Evolutionary conservation across 108 stramenopile genomes (phyloP), one percentile per base, ranked within the genome.

Genomic region (Nitzschia sp.): DNA sequence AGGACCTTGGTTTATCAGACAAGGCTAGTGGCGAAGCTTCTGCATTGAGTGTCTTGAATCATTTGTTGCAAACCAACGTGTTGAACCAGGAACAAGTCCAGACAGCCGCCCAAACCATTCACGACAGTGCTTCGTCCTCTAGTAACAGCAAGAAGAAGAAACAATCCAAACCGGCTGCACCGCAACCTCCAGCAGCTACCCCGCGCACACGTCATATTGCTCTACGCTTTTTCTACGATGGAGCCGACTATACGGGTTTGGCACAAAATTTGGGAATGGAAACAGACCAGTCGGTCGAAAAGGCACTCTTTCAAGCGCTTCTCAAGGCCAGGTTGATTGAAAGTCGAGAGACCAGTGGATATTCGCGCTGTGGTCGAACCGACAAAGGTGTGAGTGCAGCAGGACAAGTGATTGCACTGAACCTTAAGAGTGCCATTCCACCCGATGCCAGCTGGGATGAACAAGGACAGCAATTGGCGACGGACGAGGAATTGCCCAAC

Each of bases 291-390:
- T 91, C 93, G 11, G 88, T 97, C 12, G 98, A 98, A 70, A 72
- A 69, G 48, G 73, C 70, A 22, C 75, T 98, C 39, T 96, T 98
- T 80, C 73, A 73, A 2, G 96, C 98, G 2, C 77, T 97, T 12
- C 63, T 77, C 39, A 85, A 81, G 58, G 78, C 92, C 37, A 64
- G 81, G 11, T 75, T 98, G 14, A 75, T 97, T 8, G 61, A 79
- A 38, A 57, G 73, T 57, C 75, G 86, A 19, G 71, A 78, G 10
- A 53, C 77, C 11, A 81, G 83, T 51, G 62, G 73, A 21, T 98
- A 97, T 76, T 94, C 93, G 1, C 78, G 99, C 20, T 98, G 96
- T 69, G 99, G 99, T 24, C 78, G 99, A 19, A 99, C 98, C 17
- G 98, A 99, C 77, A 69, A 69, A 55, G 98, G 98, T 10, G 97